These are phyloP conservation scores for Suillus alpinus DNA, from an alignment of 768 basidiomycete genomes.

Conservation along the genomic window DNA sequence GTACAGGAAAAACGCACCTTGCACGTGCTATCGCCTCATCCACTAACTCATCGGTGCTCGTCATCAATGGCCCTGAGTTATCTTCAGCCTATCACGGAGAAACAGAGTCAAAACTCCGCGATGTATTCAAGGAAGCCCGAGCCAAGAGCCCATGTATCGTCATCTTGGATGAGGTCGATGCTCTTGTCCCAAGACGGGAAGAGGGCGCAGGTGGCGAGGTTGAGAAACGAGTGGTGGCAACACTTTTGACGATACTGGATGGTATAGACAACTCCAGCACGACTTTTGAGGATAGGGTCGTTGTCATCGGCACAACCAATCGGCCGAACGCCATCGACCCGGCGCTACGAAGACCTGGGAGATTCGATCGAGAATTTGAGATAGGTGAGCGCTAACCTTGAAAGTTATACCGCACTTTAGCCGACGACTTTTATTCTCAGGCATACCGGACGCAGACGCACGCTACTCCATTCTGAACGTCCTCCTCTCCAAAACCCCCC, in stretches of 20 bases:
- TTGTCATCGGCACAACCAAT: constrained; percentile 96
- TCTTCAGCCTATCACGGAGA: constrained; percentile 97
- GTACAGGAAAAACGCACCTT: constrained; percentile 96
- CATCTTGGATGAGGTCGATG: constrained; percentile 94
- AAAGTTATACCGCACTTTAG: background rate
- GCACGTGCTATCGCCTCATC: constrained; percentile 92
- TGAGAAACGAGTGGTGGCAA: constrained; percentile 94
- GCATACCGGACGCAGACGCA: constrained; percentile 85
- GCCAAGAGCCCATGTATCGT: constrained; percentile 86
- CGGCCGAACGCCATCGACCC: constrained; percentile 95
- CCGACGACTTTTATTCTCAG: constrained; percentile 35
- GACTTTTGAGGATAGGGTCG: constrained; percentile 58
- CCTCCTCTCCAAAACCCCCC: constrained; percentile 76
- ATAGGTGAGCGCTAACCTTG: constrained; percentile 55
- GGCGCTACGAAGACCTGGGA: constrained; percentile 81
- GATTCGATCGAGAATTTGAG: constrained; percentile 95
- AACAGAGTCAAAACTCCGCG: constrained; percentile 87
- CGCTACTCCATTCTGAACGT: constrained; percentile 86
- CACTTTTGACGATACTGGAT: constrained; percentile 90
- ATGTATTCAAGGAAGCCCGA: constrained; percentile 84
- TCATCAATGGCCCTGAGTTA: constrained; percentile 93
- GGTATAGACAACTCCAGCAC: constrained; percentile 63
- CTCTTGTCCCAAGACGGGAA: constrained; percentile 86
- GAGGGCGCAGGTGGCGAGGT: constrained; percentile 92
- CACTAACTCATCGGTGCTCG: constrained; percentile 81